Conservation (phyloP, 139 green algal species). For the Chlamydomonas sp. region DNA sequence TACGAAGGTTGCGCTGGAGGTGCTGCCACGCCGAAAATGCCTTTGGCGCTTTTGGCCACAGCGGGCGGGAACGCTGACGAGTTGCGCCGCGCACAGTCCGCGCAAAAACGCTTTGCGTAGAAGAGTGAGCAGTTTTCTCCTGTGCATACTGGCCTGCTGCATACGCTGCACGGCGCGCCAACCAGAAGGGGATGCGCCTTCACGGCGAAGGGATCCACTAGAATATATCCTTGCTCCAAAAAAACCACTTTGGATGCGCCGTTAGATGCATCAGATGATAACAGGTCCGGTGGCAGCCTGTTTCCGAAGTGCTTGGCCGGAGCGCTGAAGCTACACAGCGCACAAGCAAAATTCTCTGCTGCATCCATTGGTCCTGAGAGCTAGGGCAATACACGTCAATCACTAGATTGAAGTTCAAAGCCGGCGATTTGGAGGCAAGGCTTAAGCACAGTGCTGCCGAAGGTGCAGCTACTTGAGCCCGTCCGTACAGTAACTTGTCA, state of each 20-base stretch:
- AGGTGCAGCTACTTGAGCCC: no score
- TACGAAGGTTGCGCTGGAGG: no score
- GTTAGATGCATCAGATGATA: no score
- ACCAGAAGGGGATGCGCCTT: not conserved
- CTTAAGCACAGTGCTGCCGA: no score
- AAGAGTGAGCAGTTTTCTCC: conserved; percentile 1
- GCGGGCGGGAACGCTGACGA: not conserved
- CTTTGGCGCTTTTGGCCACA: not conserved
- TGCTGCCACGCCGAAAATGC: no score
- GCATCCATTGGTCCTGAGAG: not conserved
- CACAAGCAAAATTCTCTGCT: not conserved
- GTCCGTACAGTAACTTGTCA: no score
- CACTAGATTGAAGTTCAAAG: no score
- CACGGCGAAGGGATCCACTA: conserved; percentile 4
- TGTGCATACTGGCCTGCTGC: not conserved
- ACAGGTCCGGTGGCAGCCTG: not conserved
- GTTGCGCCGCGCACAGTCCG: not conserved
- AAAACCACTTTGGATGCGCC: not conserved
- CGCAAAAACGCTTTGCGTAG: conserved; percentile 20
- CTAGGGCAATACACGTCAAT: no score
- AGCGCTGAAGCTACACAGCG: not conserved
- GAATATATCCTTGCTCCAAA: conserved; percentile 8
- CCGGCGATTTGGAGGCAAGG: no score
- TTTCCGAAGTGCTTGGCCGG: conserved; percentile 7
- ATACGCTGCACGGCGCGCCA: not conserved